phyloP scores from a whole-genome alignment of 1,284 basidiomycete genomes.

The Sanguinoderma infundibulare region DNA sequence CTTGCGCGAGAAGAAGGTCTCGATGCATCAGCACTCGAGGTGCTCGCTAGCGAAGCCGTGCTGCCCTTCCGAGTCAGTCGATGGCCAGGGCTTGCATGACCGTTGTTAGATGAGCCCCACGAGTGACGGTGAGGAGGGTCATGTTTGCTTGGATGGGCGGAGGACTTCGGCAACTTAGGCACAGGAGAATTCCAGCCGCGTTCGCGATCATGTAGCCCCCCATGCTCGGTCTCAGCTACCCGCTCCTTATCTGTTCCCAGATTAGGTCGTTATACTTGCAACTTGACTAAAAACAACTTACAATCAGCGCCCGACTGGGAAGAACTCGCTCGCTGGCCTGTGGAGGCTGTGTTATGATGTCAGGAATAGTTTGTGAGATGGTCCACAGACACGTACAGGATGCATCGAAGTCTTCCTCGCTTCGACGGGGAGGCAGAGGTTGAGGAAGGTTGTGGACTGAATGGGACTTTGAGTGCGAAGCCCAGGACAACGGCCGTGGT shows the following conservation, averaged over 20 bases:
- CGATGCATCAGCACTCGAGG: conserved; percentile 39
- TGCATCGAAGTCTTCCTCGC: conserved; percentile 30
- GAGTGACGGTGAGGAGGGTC: conserved; percentile 21
- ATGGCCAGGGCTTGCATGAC: conserved; percentile 24
- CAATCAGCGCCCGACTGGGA: conserved; percentile 27
- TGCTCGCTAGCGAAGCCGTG: conserved; percentile 39
- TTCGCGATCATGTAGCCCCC: conserved; percentile 28
- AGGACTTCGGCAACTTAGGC: conserved; percentile 24
- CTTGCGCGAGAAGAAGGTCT: conserved; percentile 44
- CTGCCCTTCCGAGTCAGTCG: conserved; percentile 39
- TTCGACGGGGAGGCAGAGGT: conserved; percentile 25
- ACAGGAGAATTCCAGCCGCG: conserved; percentile 30
- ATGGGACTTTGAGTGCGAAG: conserved; percentile 34
- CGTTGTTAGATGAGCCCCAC: conserved; percentile 19
- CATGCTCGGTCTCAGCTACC: conserved; percentile 16
- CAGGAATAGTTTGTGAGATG: not conserved
- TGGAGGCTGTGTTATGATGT: conserved; percentile 26
- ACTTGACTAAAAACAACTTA: conserved; percentile 7
- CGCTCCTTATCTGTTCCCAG: conserved; percentile 21
- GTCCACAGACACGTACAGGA: conserved; percentile 26
- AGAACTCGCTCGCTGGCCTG: conserved; percentile 31
- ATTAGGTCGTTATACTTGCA: not conserved
- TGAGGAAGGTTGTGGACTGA: conserved; percentile 30
- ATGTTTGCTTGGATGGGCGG: conserved; percentile 16
- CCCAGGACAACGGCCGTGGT: conserved; percentile 32